These are phyloP conservation scores for Trichosporon sp. DNA, from an alignment of 1,284 basidiomycete species.

Conservation along the genomic window DNA sequence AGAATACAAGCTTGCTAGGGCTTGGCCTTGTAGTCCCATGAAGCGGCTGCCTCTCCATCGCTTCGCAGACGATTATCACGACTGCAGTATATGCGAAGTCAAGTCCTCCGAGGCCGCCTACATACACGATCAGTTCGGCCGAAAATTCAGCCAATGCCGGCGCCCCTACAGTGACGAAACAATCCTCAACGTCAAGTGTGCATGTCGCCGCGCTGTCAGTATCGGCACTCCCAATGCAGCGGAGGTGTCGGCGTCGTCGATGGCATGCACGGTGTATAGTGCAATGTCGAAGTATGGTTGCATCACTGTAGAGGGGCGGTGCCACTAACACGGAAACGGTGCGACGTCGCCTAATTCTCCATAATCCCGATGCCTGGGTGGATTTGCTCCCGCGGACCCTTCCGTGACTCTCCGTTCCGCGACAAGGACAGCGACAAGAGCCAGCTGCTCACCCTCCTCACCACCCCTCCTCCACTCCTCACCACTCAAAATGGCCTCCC, in stretches of 20 bases:
- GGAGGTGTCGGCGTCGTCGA: neutral
- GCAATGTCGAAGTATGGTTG: neutral
- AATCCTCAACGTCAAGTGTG: neutral
- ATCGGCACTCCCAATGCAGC: neutral
- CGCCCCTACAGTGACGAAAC: neutral
- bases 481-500: slow-evolving; percentile 54
- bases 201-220: neutral
- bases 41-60: too few relatives aligned
- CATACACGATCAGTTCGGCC: neutral
- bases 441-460: slow-evolving; percentile 21
- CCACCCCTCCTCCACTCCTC: slow-evolving; percentile 29
- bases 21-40: too few relatives aligned
- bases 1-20: too few relatives aligned
- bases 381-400: slow-evolving; percentile 15
- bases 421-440: slow-evolving; percentile 19
- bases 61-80: too few relatives aligned
- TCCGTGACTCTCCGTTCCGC: slow-evolving; percentile 20
- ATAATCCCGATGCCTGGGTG: slow-evolving; percentile 16
- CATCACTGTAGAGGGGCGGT: neutral
- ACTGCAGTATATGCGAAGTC: too few relatives aligned
- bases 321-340: slow-evolving; percentile 6
- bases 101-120: too few relatives aligned
- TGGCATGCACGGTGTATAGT: neutral
- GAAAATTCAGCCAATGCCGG: slow-evolving; percentile 6
- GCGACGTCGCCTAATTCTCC: slow-evolving; percentile 16